Conservation (phyloP, 495 filamentous ascomycete genomes). For the Neurospora intermedia region DNA sequence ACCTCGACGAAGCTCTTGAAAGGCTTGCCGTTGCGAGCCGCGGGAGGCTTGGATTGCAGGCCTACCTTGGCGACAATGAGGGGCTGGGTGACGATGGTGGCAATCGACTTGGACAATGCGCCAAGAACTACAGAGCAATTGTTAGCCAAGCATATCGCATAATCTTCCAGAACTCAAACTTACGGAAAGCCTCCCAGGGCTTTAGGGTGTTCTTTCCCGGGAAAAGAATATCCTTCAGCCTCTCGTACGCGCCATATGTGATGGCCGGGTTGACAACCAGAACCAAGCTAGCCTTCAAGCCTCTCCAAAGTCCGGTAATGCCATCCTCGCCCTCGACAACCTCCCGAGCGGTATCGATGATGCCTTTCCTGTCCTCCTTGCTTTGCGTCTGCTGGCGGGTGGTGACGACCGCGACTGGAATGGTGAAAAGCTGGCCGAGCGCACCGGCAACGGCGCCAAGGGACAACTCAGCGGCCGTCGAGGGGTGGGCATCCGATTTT, state of each 20-base stretch:
- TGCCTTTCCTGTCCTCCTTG: constrained; percentile 72
- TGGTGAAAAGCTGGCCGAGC: constrained; percentile 89
- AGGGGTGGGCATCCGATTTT: constrained; percentile 51
- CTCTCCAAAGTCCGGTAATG: constrained; percentile 81
- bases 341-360: constrained; percentile 81
- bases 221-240: constrained; percentile 70
- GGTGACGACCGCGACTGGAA: constrained; percentile 89
- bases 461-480: constrained; percentile 76
- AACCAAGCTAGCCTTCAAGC: constrained; percentile 91
- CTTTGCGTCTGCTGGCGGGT: constrained; percentile 89
- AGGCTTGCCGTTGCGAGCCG: constrained; percentile 72
- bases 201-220: constrained; percentile 65
- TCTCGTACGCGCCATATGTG: constrained; percentile 95
- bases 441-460: constrained; percentile 86
- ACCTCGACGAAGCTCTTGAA: constrained; percentile 95
- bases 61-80: constrained; percentile 98
- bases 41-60: constrained; percentile 83
- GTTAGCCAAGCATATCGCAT: neutral
- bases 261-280: constrained; percentile 95
- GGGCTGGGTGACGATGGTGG: constrained; percentile 88
- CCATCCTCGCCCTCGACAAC: constrained; percentile 88
- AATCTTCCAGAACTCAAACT: constrained; percentile 23
- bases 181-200: constrained; percentile 85
- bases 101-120: constrained; percentile 84
- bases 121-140: constrained; percentile 57